Evolutionary conservation across 345 rosid genomes (phyloP), one percentile per base, ranked within the genome.

Genomic region (Ceriops zippeliana): DNA sequence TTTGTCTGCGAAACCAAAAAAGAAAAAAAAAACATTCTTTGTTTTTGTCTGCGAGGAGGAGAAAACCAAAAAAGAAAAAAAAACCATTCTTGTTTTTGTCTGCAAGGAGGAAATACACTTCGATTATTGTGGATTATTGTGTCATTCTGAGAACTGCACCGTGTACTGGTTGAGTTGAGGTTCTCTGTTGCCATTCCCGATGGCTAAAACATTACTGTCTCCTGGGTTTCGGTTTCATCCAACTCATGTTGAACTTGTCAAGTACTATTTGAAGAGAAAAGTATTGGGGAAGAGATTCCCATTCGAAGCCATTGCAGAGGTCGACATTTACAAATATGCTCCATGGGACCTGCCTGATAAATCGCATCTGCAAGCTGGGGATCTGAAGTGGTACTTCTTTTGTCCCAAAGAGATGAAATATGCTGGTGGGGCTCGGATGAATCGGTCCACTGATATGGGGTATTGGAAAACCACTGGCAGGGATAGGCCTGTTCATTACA

Each of bases 141-240:
- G 5, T 11, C 64, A 60, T 2, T 61, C 13, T 61, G 46, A 30
- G 38, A 27, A 66, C 15, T 19, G 9, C 10, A 21, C 51, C 6
- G 10, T 24, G 17, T 11, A 13, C 9, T 61, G 16, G 28, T 42
- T 42, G 49, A 27, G 34, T 47, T 37, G 35, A 7, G 34, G 47
- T 63, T 70, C 19, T 10, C 34, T n/a, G 28, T 53, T 61, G 69
- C 46, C 58, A 52, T 52, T 69, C 51, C 15, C 34, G 11, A 84
- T 89, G 96, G 87, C 70, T 32, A 84, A 69, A 11, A 66, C 35
- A 6, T 32, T n/a, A 2, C 69, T 81, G 47, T 66, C 78, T 52
- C 97, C 97, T 9, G 98, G 98, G 20, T 82, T 90, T 70, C 83
- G 96, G 13, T 93, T 93, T 72, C 91, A 85, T 67, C 98, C 98